phyloP scores from a whole-genome alignment of 2,329 filamentous ascomycete species.

The Phaeosphaeria sp. region DNA sequence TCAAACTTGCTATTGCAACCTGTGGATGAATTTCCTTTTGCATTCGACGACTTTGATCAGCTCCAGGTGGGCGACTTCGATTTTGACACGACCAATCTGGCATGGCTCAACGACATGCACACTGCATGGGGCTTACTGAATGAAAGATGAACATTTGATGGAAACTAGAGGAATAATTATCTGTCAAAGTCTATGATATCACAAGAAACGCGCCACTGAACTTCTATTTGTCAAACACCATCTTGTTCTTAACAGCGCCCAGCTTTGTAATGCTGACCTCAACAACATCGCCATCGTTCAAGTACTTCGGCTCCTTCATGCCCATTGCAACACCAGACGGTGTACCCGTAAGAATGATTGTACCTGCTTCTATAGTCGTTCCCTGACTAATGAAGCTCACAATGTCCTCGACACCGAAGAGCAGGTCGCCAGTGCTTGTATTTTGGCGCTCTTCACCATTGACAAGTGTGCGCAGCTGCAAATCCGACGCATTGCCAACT shows the following conservation, averaged over 20 bases:
- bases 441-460: conserved; percentile 55
- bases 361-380: conserved; percentile 48
- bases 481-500: conserved; percentile 47
- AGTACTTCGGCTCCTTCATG: conserved; percentile 47
- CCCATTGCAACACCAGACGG: conserved; percentile 52
- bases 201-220: neutral
- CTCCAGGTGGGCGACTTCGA: neutral
- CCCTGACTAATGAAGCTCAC: conserved; percentile 51
- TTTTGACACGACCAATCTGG: neutral
- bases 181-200: neutral
- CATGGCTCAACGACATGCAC: neutral
- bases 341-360: conserved; percentile 54
- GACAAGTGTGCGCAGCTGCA: conserved; percentile 51
- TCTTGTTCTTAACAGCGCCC: conserved; percentile 48
- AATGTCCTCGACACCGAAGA: conserved; percentile 50
- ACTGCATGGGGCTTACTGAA: neutral
- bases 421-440: conserved; percentile 44
- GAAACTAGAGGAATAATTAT: neutral
- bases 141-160: neutral
- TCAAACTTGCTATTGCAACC: neutral
- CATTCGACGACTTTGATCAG: neutral
- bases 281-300: conserved; percentile 50
- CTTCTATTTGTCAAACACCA: conserved; percentile 42
- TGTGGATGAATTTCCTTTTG: neutral
- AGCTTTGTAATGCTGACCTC: conserved; percentile 47